Evolutionary conservation across 345 rosid species (phyloP).

Genomic region (Eucalyptus lansdowneana): DNA sequence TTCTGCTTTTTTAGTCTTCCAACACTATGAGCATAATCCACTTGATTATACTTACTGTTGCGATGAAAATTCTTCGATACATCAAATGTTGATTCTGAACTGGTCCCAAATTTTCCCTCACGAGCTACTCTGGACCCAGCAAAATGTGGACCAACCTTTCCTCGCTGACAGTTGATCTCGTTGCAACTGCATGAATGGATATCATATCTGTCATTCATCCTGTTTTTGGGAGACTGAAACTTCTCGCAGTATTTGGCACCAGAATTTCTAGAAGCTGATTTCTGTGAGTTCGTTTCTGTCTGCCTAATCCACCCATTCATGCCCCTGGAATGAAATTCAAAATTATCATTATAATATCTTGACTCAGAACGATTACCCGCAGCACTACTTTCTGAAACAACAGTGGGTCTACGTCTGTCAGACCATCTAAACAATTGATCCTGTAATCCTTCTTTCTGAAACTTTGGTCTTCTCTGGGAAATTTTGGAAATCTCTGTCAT

Average conservation of each 20-base stretch:
- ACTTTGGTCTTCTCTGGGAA: constrained; percentile 41
- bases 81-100: constrained; percentile 41
- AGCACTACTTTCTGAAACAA: constrained; percentile 35
- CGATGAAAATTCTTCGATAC: constrained; percentile 45
- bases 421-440: constrained; percentile 50
- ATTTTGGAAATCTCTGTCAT: constrained; percentile 29
- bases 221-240: constrained; percentile 32
- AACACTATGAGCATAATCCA: constrained; percentile 27
- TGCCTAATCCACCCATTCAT: constrained; percentile 40
- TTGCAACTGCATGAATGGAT: constrained; percentile 56
- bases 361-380: constrained; percentile 31
- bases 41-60: constrained; percentile 39
- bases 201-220: constrained; percentile 42
- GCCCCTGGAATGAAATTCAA: constrained; percentile 37
- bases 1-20: constrained; percentile 52
- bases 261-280: constrained; percentile 32
- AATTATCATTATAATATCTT: constrained; percentile 39
- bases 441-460: constrained; percentile 35
- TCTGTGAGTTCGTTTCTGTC: constrained; percentile 27
- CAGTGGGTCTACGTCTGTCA: constrained; percentile 34
- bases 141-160: constrained; percentile 40
- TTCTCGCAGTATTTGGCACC: constrained; percentile 46
- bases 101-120: constrained; percentile 36
- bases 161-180: constrained; percentile 39
- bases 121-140: constrained; percentile 33